phyloP scores from a whole-genome alignment of 2,329 filamentous ascomycete genomes.

The Exophiala lecanii-corni region DNA sequence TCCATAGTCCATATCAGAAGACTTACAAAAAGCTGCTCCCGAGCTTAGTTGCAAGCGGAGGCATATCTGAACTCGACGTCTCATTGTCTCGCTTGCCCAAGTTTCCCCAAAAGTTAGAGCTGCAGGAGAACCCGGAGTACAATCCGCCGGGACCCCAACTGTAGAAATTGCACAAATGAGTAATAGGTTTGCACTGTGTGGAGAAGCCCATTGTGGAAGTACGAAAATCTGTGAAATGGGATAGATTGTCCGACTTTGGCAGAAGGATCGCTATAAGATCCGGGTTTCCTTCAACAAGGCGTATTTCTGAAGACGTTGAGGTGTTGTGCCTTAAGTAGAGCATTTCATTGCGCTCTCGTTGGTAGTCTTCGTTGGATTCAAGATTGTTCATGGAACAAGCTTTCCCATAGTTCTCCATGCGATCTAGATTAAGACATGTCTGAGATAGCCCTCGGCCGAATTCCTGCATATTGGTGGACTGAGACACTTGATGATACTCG shows the following conservation, averaged over 20 bases:
- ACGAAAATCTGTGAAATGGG: constrained; percentile 6
- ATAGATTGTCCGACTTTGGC: constrained; percentile 5
- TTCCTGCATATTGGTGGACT: not conserved
- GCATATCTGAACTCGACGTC: constrained; percentile 1
- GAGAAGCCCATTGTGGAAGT: constrained; percentile 14
- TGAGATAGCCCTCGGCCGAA: constrained; percentile 6
- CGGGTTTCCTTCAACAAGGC: not conserved
- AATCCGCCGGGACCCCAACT: constrained; percentile 4
- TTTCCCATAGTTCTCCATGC: constrained; percentile 8
- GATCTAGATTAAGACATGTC: constrained; percentile 4
- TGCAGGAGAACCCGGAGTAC: constrained; percentile 12
- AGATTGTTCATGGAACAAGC: constrained; percentile 10
- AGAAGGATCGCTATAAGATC: constrained; percentile 1
- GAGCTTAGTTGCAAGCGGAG: constrained; percentile 7
- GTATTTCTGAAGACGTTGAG: constrained; percentile 8
- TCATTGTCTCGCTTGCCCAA: constrained; percentile 6
- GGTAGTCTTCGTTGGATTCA: constrained; percentile 1
- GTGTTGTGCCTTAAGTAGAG: constrained; percentile 9
- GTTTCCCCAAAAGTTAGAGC: constrained; percentile 6
- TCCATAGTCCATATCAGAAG: too few species aligned
- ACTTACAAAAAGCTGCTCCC: constrained; percentile 9
- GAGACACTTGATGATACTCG: constrained; percentile 2
- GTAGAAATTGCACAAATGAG: constrained; percentile 6
- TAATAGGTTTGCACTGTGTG: constrained; percentile 11
- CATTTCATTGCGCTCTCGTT: constrained; percentile 8